A percentile compares a stretch with the other conserved stretches of the same genome.
phyloP scores from a whole-genome alignment of 192 early-diverging fungal genomes.

The Coemansia sp. region DNA sequence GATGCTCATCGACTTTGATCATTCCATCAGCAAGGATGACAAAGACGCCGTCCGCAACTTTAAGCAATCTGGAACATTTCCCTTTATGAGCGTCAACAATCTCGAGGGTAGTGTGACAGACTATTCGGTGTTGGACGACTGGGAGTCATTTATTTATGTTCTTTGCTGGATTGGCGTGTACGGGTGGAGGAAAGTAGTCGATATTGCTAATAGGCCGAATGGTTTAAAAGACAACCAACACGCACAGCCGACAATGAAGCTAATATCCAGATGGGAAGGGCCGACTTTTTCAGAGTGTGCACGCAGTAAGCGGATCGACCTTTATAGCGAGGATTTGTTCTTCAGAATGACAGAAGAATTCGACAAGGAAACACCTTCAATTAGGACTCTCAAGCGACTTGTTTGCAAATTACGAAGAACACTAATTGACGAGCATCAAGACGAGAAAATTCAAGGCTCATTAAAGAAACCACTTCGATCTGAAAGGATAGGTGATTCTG shows the following conservation, averaged over 20 bases:
- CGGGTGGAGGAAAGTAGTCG: constrained; percentile 9
- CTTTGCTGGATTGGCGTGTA: constrained; percentile 28
- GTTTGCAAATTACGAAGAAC: neutral
- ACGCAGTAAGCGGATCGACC: neutral
- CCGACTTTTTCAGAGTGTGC: neutral
- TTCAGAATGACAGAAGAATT: neutral
- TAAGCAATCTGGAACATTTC: constrained; percentile 24
- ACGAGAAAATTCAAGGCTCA: neutral
- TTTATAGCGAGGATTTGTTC: neutral
- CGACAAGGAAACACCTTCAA: neutral
- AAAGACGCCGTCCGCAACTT: neutral
- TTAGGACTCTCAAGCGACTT: neutral
- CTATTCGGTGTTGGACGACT: constrained; percentile 26
- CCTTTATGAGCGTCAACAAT: constrained; percentile 37
- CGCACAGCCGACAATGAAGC: neutral
- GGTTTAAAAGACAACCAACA: neutral
- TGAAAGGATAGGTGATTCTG: neutral
- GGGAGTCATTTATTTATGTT: constrained; percentile 32
- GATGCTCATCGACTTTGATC: constrained; percentile 36
- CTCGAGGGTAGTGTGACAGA: constrained; percentile 1
- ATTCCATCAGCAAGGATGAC: constrained; percentile 10
- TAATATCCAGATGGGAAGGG: neutral
- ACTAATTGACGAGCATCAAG: neutral
- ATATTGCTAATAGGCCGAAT: constrained; percentile 1
- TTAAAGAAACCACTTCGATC: neutral